These are phyloP conservation scores for Nelumbo lutea DNA, from an alignment of 164 flowering plant genomes.

Conservation along the genomic window DNA sequence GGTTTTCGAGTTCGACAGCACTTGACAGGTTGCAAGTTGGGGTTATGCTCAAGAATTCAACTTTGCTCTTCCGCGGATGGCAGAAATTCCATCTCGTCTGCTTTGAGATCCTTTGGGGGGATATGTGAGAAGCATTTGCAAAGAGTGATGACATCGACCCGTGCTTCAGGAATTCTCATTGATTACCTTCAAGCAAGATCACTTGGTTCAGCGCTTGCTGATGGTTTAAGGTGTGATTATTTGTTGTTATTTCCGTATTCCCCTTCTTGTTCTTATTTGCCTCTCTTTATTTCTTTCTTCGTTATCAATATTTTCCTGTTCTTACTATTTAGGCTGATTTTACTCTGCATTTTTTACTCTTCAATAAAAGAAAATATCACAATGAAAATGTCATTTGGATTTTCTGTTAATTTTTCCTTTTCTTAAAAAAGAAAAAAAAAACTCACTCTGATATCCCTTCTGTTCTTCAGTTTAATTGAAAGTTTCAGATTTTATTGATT, in stretches of 20 bases:
- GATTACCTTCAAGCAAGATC: slow-evolving; percentile 1
- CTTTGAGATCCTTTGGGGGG: not conserved
- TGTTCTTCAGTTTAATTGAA: no score
- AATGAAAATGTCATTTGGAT: no score
- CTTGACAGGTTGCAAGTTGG: slow-evolving; percentile 10
- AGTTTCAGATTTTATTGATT: no score
- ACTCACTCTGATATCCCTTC: no score
- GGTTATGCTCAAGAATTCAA: not conserved
- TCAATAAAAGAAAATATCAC: no score
- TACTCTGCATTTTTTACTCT: no score
- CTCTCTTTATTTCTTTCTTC: no score
- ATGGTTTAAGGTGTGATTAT: slow-evolving; percentile 14
- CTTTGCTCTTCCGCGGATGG: not conserved
- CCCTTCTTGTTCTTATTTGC: not conserved
- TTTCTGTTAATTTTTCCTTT: no score
- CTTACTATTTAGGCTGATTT: no score
- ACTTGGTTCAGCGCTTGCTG: not conserved
- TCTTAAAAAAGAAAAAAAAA: no score
- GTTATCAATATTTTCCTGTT: no score
- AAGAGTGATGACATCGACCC: slow-evolving; percentile 1
- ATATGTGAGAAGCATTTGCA: not conserved
- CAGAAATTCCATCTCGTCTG: not conserved
- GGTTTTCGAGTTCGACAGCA: slow-evolving; percentile 10
- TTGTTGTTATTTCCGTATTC: not conserved
- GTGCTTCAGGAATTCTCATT: not conserved